Base-by-base conservation (phyloP, 2,329 filamentous ascomycete genomes). In the Truncatella angustata region DNA sequence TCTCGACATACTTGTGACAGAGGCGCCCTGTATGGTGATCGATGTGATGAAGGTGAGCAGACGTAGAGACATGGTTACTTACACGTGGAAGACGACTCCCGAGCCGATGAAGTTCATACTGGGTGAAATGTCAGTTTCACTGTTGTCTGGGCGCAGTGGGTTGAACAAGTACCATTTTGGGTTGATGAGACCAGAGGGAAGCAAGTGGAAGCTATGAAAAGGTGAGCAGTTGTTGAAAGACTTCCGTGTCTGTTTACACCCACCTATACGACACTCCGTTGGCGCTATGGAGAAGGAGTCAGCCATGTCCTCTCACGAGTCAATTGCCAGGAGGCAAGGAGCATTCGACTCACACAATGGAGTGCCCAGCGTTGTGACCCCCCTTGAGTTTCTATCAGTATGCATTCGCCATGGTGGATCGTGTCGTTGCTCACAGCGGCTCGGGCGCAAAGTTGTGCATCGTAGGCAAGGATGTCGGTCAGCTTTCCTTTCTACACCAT, bases 91-190 rank as follows among this genome's bases (percentile, higher is more conserved):
- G 42, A 51, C 81, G 36, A 82, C 79, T 43, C 77, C 86, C 45
- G 85, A 86, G 54, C 87, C 88, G 65, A 92, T 87, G 52, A 92
- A 74, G 72, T 91, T 92, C 61, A 83, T 77, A 67, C 44, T 47
- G 30, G 7, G 23, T n/a, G 44, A 18, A 11, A 47, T 16, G 28
- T 47, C 14, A 47, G 44, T n/a, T 4, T 21, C 26, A n/a, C 16
- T 30, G 23, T 42, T 45, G 21, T 14, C 30, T 34, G 30, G 10
- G 16, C 4, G n/a, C 11, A 4, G 18, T 11, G 10, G n/a, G 30
- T 6, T n/a, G 44, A 20, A 34, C 20, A 21, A 1, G 30, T 50
- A 50, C 35, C 82, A 88, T 39, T 74, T 73, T 5, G 87, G 85
- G 65, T 87, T 89, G 58, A 92, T 77, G 55, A 92, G 79, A 54